phyloP scores from a whole-genome alignment of 2,329 filamentous ascomycete species.

The Clathrospora elynae region DNA sequence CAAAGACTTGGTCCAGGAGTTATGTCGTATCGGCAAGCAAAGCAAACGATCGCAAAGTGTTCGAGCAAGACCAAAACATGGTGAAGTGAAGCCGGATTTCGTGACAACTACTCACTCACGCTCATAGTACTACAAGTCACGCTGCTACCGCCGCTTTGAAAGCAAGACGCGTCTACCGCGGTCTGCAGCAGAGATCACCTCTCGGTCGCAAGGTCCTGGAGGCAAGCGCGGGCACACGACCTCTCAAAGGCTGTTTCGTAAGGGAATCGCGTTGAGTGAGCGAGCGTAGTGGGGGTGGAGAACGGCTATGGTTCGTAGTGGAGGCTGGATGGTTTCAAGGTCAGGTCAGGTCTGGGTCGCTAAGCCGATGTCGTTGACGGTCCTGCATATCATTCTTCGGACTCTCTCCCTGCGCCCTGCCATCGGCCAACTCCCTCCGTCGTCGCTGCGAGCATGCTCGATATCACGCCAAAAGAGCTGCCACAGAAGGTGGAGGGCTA shows the following conservation, averaged over 20 bases:
- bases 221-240: constrained; percentile 31
- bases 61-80: too few relatives aligned
- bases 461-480: constrained; percentile 35
- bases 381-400: constrained; percentile 26
- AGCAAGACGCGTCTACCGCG: constrained; percentile 27
- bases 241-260: constrained; percentile 29
- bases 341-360: constrained; percentile 24
- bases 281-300: constrained; percentile 33
- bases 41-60: constrained; percentile 9
- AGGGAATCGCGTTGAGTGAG: constrained; percentile 26
- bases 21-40: constrained; percentile 14
- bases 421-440: constrained; percentile 23
- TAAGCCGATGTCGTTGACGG: constrained; percentile 23
- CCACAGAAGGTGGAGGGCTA: constrained; percentile 35
- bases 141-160: constrained; percentile 25
- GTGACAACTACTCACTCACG: constrained; percentile 43
- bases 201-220: constrained; percentile 12
- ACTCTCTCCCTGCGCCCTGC: constrained; percentile 22
- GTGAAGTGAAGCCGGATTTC: constrained; percentile 20
- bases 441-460: constrained; percentile 31
- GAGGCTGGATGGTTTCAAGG: constrained; percentile 32
- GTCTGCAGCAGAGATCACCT: constrained; percentile 18
- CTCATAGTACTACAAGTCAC: constrained; percentile 41
- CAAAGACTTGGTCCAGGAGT: constrained; percentile 4
- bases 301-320: constrained; percentile 21